Percentiles rank a stretch among this genome's conserved stretches.
phyloP scores from a whole-genome alignment of 1,284 basidiomycete species.

The Cutaneotrichosporon sp. region DNA sequence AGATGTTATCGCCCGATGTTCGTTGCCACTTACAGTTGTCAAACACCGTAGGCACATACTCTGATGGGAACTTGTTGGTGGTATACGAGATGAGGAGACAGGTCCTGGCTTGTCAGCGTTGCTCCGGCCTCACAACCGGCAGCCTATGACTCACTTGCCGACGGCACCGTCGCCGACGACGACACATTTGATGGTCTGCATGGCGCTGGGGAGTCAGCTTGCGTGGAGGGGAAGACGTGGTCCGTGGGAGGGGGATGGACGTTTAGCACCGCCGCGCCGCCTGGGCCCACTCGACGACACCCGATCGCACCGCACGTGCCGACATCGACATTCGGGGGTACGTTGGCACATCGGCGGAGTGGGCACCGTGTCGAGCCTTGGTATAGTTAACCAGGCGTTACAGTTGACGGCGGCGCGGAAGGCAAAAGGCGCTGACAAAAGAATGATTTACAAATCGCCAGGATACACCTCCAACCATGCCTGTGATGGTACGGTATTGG shows the following conservation, averaged over 20 bases:
- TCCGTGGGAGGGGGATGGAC: not conserved
- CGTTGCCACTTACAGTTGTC: slow-evolving; percentile 51
- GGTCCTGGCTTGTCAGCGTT: slow-evolving; percentile 58
- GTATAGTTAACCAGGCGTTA: too few species aligned
- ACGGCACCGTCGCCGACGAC: slow-evolving; percentile 99
- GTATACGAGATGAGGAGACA: slow-evolving; percentile 99
- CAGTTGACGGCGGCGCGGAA: too few species aligned
- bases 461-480: too few species aligned
- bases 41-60: slow-evolving; percentile 93
- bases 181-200: slow-evolving; percentile 98
- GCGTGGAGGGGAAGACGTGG: not conserved
- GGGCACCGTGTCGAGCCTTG: too few species aligned
- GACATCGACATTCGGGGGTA: too few species aligned
- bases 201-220: slow-evolving; percentile 38
- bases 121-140: not conserved
- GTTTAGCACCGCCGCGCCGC: not conserved
- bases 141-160: slow-evolving; percentile 63
- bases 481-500: too few species aligned
- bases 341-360: too few species aligned
- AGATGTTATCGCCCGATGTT: not conserved
- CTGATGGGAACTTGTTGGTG: slow-evolving; percentile 96
- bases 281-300: not conserved
- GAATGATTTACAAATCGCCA: too few species aligned
- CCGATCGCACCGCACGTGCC: not conserved
- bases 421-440: too few species aligned